phyloP scores from a whole-genome alignment of 345 rosid genomes.

The Hypericum perforatum region DNA sequence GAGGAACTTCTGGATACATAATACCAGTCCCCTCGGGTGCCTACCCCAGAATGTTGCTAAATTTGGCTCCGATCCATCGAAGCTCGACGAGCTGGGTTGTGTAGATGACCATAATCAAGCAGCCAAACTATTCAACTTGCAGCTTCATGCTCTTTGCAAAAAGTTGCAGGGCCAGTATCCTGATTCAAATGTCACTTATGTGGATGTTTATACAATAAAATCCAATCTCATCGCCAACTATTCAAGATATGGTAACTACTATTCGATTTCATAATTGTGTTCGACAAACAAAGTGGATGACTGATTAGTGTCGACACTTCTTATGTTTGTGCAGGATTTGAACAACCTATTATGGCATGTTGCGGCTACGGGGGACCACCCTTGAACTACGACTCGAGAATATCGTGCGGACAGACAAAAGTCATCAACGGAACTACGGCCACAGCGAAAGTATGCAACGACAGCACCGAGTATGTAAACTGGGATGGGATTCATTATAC shows the following conservation, averaged over 20 bases:
- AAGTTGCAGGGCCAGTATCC: slow-evolving; percentile 55
- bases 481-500: slow-evolving; percentile 98
- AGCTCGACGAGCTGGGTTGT: slow-evolving; percentile 81
- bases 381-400: slow-evolving; percentile 57
- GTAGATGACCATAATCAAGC: slow-evolving; percentile 75
- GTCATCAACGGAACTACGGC: slow-evolving; percentile 52
- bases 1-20: slow-evolving; percentile 87
- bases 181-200: slow-evolving; percentile 58
- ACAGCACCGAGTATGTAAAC: slow-evolving; percentile 68
- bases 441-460: slow-evolving; percentile 61
- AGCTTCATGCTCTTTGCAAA: slow-evolving; percentile 63
- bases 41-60: slow-evolving; percentile 76
- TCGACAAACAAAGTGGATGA: not conserved
- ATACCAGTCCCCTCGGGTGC: slow-evolving; percentile 95
- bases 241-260: slow-evolving; percentile 54
- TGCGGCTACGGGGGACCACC: slow-evolving; percentile 89
- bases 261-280: not conserved
- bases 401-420: slow-evolving; percentile 77
- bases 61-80: slow-evolving; percentile 72
- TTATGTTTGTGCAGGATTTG: slow-evolving; percentile 53
- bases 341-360: slow-evolving; percentile 86
- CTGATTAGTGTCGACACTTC: not conserved
- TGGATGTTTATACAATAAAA: slow-evolving; percentile 75
- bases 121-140: slow-evolving; percentile 74
- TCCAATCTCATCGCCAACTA: slow-evolving; percentile 64